Base-by-base conservation (phyloP, 2,329 filamentous ascomycete genomes). In the Purpureocillium lavendulum region DNA sequence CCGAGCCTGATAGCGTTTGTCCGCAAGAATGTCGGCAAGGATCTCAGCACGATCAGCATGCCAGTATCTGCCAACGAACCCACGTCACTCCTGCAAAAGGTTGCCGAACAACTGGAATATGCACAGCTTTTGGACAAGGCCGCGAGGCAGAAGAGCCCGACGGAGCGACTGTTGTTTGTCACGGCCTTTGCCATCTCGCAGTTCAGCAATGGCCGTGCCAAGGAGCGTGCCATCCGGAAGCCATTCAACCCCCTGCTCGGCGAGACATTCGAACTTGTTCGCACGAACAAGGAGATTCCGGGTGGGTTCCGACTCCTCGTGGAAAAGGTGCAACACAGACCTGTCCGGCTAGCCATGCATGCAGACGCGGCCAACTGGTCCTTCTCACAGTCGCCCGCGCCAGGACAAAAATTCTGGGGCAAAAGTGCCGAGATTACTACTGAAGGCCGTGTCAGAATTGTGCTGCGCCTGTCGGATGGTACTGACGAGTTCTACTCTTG, bases 321-420 rank as follows among this genome's bases (percentile, higher is more conserved):
- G 0, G 92, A 98, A 59, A 98, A 98, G 60, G 87, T 98, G 7
- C 84, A 80, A 13, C 92, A 98, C 59, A 82, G 92, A 4, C 92
- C 92, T 0, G 87, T 98, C 12, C 81, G 89, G 46, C 78, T 97
- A 54, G 92, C 92, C 6, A 90, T 89, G 67, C 89, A 97, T 60
- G 92, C 90, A 4, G 92, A 98, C 59, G 80, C 85, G 30, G 74
- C 79, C 30, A 70, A 76, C 41, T 98, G 92, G 92, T 87, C 84
- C 3, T 82, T 95, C 45, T 74, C 86, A 1, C 92, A 97, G 57
- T 86, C 84, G 4, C 87, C 92, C 0, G 82, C 84, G 41, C 92
- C 92, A 0, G 83, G 84, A 16, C 90, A 98, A 57, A 97, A 97
- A 58, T 98, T 98, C 67, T 97, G 92, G 92, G 92, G 92, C 40